Evolutionary conservation across 1,284 basidiomycete species (phyloP).

Genomic region (Hymenochaete sp.): DNA sequence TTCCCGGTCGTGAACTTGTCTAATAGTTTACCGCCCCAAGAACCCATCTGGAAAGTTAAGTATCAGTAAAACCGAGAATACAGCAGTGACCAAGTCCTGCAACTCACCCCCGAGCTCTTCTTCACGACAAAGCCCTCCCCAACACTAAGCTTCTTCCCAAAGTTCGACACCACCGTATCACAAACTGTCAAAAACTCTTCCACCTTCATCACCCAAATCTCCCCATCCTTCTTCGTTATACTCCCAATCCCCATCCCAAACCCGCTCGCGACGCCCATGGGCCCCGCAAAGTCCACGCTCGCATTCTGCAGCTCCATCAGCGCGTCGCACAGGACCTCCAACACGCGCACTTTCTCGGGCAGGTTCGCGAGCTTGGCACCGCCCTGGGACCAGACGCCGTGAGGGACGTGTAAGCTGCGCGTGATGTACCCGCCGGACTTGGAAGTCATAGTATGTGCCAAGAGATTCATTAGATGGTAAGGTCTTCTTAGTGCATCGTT

Average conservation of each 20-base stretch:
- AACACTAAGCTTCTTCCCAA: constrained; percentile 84
- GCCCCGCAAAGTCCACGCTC: constrained; percentile 64
- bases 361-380: constrained; percentile 77
- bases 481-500: constrained; percentile 72
- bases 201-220: constrained; percentile 59
- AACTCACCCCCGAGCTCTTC: constrained; percentile 61
- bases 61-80: constrained; percentile 18
- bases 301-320: constrained; percentile 65
- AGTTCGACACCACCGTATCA: constrained; percentile 77
- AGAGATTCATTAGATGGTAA: constrained; percentile 81
- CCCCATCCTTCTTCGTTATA: constrained; percentile 62
- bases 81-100: neutral
- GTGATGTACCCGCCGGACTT: constrained; percentile 84
- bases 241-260: constrained; percentile 61
- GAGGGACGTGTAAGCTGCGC: constrained; percentile 77
- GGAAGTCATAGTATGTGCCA: constrained; percentile 75
- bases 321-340: constrained; percentile 68
- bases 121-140: constrained; percentile 76
- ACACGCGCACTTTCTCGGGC: constrained; percentile 78
- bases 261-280: constrained; percentile 67
- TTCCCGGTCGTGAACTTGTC: constrained; percentile 89
- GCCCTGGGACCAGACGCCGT: constrained; percentile 84
- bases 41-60: constrained; percentile 37
- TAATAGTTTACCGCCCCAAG: constrained; percentile 79
- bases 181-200: constrained; percentile 70